Conservation (phyloP, 306 rosid species). For the Malus fusca region DNA sequence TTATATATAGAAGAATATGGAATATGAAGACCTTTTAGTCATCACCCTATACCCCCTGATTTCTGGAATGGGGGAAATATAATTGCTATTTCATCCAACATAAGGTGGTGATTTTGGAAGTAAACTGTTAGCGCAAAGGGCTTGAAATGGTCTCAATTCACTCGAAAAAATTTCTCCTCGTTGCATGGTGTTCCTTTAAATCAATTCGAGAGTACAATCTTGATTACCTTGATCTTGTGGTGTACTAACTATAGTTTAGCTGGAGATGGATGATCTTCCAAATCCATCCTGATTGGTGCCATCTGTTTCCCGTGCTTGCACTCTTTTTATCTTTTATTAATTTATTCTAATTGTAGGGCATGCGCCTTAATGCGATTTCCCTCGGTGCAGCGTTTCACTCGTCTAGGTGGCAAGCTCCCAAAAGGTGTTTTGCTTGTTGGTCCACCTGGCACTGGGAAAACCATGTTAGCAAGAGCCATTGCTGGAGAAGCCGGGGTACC, state of each 20-base stretch:
- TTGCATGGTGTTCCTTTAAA: not conserved
- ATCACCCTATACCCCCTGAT: not conserved
- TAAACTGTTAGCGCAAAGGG: not conserved
- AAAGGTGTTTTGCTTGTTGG: constrained; percentile 97
- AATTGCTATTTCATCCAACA: not conserved
- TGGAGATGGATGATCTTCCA: not conserved
- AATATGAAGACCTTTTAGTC: not conserved
- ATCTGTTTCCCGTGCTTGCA: not conserved
- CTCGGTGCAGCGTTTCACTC: constrained; percentile 80
- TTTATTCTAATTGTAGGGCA: not conserved
- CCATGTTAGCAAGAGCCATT: constrained; percentile 93
- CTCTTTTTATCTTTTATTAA: not conserved
- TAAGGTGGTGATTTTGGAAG: not conserved
- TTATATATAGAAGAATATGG: not conserved
- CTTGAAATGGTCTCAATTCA: not conserved
- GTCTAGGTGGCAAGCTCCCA: constrained; percentile 93
- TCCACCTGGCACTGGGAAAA: constrained; percentile 94
- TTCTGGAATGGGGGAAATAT: not conserved
- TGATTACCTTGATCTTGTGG: not conserved
- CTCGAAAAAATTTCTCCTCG: not conserved
- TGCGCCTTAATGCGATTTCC: constrained; percentile 17
- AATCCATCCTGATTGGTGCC: not conserved
- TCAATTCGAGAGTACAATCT: not conserved
- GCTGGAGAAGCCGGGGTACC: constrained; percentile 99
- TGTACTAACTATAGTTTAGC: not conserved